Conservation (phyloP, 2,329 filamentous ascomycete genomes). For the Fusarium brevicatenulatum region DNA sequence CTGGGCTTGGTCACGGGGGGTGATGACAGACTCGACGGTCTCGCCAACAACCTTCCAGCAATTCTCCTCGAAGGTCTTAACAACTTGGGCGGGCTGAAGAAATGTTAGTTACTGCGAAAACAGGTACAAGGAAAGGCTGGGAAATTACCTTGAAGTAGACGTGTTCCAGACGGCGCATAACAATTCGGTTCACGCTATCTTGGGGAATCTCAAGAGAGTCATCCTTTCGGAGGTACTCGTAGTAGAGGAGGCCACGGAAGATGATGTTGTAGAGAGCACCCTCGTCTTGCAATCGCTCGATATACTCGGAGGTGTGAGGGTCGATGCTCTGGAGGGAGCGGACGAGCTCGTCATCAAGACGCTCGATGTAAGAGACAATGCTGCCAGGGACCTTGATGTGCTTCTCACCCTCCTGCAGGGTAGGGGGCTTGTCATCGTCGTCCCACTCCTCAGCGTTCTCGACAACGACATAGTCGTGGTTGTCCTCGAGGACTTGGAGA, state of each 20-base stretch:
- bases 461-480: conserved; percentile 83
- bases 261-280: conserved; percentile 90
- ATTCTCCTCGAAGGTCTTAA: conserved; percentile 93
- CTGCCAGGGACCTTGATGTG: conserved; percentile 93
- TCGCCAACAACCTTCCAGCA: conserved; percentile 84
- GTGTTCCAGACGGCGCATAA: conserved; percentile 95
- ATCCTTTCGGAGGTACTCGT: conserved; percentile 81
- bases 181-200: conserved; percentile 89
- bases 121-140: conserved; percentile 74
- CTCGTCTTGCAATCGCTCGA: conserved; percentile 93
- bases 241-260: conserved; percentile 87
- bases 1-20: conserved; percentile 72
- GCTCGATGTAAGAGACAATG: conserved; percentile 92
- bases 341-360: conserved; percentile 95
- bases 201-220: conserved; percentile 77
- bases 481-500: conserved; percentile 80
- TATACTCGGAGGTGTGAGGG: conserved; percentile 98
- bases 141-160: conserved; percentile 93
- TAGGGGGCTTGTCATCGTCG: conserved; percentile 93
- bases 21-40: conserved; percentile 80
- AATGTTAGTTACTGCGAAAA: conserved; percentile 12
- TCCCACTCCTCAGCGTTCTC: conserved; percentile 98
- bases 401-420: conserved; percentile 76
- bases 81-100: conserved; percentile 81
- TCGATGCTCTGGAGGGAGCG: conserved; percentile 98